Conservation (phyloP, 345 rosid species). For the Eucalyptus marginata region DNA sequence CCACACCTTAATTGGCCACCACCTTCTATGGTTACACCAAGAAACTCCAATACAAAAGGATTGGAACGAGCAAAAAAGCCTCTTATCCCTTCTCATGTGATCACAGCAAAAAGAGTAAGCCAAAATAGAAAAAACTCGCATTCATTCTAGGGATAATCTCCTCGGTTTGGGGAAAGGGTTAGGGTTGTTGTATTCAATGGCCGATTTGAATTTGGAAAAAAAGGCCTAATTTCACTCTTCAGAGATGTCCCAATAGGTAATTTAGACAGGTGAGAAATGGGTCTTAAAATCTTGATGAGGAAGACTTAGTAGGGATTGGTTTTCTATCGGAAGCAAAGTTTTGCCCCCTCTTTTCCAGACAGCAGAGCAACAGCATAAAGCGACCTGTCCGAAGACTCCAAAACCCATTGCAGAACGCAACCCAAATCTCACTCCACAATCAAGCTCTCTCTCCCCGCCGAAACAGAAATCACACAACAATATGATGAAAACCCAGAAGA, state of each 20-base stretch:
- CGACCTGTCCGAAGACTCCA: neutral
- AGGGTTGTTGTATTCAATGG: neutral
- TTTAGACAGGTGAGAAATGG: neutral
- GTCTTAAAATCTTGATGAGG: neutral
- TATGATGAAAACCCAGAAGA: neutral
- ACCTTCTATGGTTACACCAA: neutral
- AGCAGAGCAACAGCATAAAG: neutral
- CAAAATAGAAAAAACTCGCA: neutral
- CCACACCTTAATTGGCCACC: neutral
- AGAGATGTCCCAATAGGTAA: neutral
- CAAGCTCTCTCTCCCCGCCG: neutral
- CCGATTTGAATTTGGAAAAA: neutral
- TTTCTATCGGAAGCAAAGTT: neutral
- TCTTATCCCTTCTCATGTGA: neutral
- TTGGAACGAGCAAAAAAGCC: neutral
- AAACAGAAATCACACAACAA: neutral
- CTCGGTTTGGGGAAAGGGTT: neutral
- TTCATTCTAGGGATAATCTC: neutral
- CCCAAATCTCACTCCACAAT: neutral
- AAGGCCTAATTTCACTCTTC: neutral
- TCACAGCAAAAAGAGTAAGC: neutral
- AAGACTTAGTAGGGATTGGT: neutral
- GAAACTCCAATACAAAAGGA: neutral
- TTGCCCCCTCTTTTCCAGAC: neutral
- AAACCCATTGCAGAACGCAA: neutral